These are phyloP conservation scores for Colletotrichum phormii DNA, from an alignment of 2,329 filamentous ascomycete species.

Conservation along the genomic window DNA sequence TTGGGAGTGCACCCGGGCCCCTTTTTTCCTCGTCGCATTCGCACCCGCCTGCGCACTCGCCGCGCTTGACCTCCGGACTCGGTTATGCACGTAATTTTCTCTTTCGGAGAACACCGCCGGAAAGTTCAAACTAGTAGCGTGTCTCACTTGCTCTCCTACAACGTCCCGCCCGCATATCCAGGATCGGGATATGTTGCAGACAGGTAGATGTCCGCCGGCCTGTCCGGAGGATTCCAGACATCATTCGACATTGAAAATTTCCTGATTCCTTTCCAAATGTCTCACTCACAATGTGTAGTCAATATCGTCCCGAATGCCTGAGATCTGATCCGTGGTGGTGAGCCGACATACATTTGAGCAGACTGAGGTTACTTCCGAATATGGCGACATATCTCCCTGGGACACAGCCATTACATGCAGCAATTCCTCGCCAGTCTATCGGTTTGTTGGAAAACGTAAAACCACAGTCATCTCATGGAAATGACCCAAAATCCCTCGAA, in stretches of 20 bases:
- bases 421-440: not conserved
- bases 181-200: not conserved
- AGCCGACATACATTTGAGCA: not conserved
- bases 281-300: not conserved
- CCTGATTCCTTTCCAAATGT: not conserved
- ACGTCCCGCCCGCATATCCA: not conserved
- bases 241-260: not conserved
- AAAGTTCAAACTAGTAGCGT: not conserved
- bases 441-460: not conserved
- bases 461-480: not conserved
- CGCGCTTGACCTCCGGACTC: not conserved
- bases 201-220: not conserved
- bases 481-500: not conserved
- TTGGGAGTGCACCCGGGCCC: not conserved
- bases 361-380: not conserved
- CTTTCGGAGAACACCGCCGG: not conserved
- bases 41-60: not conserved
- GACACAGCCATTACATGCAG: not conserved
- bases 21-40: constrained; percentile 7
- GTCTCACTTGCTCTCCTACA: not conserved
- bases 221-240: not conserved
- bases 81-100: not conserved
- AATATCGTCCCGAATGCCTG: not conserved
- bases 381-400: not conserved
- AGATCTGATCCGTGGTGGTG: not conserved